Conservation (phyloP, 176 grass and related monocot genomes). For the Musa acuminata region DNA sequence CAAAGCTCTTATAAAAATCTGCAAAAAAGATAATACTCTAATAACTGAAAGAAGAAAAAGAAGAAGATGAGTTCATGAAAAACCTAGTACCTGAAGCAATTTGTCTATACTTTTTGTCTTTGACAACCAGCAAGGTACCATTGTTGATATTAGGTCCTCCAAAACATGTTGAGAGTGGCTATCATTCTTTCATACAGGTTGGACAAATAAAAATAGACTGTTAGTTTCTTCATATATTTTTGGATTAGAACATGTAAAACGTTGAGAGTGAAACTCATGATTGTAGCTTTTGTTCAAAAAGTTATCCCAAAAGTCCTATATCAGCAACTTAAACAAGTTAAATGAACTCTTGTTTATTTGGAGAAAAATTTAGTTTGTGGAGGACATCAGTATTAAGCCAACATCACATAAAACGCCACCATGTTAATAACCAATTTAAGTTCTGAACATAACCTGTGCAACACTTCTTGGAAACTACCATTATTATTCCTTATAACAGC, state of each 20-base stretch:
- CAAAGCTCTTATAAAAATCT: constrained; percentile 94
- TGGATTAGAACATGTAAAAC: neutral
- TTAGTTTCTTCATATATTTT: neutral
- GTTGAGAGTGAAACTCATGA: constrained; percentile 4
- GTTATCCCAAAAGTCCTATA: neutral
- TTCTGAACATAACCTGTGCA: too few species aligned
- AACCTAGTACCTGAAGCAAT: constrained; percentile 65
- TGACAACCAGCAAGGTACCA: constrained; percentile 85
- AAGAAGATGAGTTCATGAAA: constrained; percentile 1
- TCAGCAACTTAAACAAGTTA: neutral
- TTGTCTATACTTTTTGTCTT: constrained; percentile 65
- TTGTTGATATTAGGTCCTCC: constrained; percentile 65
- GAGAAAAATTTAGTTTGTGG: neutral
- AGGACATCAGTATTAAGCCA: neutral
- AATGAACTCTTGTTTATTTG: neutral
- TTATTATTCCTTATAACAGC: too few species aligned
- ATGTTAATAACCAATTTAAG: neutral
- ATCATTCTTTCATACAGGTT: constrained; percentile 44
- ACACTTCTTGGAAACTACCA: too few species aligned
- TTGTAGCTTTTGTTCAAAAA: neutral
- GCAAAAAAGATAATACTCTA: constrained; percentile 7
- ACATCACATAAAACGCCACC: neutral
- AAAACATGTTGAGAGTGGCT: constrained; percentile 67
- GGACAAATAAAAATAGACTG: constrained; percentile 3
- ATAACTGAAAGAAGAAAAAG: neutral